Conservation (phyloP, 805 yeast species). For the Ogataea pini region DNA sequence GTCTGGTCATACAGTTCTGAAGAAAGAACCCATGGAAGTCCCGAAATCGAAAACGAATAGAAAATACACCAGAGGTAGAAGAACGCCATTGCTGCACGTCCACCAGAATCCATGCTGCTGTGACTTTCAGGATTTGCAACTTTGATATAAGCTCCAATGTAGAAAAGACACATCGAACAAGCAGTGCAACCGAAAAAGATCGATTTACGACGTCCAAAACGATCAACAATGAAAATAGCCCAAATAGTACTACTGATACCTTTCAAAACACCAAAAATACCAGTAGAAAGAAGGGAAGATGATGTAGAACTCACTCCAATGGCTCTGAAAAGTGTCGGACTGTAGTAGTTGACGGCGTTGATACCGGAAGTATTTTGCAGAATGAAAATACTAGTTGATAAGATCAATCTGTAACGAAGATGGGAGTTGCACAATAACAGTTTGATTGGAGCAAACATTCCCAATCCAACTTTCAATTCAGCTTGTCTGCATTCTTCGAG, state of each 20-base stretch:
- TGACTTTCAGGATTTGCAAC: constrained; percentile 2
- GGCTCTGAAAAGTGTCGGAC: constrained; percentile 45
- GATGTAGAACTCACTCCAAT: constrained; percentile 36
- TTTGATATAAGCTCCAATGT: constrained; percentile 9
- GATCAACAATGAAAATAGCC: constrained; percentile 6
- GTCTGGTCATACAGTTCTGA: constrained; percentile 8
- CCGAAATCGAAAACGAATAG: constrained; percentile 6
- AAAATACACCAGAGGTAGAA: constrained; percentile 7
- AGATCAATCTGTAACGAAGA: constrained; percentile 22
- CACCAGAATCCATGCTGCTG: neutral
- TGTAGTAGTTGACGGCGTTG: constrained; percentile 49
- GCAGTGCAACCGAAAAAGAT: constrained; percentile 5
- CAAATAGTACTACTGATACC: constrained; percentile 4
- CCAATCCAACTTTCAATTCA: constrained; percentile 6
- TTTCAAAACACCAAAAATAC: constrained; percentile 11
- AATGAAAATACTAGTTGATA: constrained; percentile 24
- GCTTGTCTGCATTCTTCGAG: constrained; percentile 48
- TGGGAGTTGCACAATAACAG: constrained; percentile 35
- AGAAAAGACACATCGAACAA: constrained; percentile 7
- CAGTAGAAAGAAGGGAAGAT: constrained; percentile 30
- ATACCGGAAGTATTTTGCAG: constrained; percentile 39
- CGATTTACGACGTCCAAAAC: constrained; percentile 6
- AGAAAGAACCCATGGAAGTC: constrained; percentile 6
- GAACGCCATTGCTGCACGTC: constrained; percentile 8
- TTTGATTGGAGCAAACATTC: constrained; percentile 41